Base-by-base conservation (phyloP, 768 basidiomycete genomes). In the Kwoniella heveanensis region DNA sequence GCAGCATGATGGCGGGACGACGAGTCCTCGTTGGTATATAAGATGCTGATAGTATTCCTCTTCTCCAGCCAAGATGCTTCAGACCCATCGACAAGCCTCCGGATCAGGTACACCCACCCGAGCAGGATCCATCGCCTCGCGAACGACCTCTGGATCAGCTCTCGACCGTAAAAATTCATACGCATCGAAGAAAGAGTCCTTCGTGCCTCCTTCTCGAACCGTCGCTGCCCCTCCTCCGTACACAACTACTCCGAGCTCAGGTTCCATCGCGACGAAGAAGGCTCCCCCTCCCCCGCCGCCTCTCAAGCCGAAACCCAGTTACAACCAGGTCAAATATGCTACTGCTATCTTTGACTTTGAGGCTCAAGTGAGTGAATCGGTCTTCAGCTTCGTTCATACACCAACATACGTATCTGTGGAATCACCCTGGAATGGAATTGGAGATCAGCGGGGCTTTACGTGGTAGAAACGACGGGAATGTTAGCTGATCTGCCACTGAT, bases 271-370 rank as follows among this genome's bases (percentile, higher is more conserved):
- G 25, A 64, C 65, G 21, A 91, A 89, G 81, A 86, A 88, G 72
- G 86, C 89, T 0, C 90, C 94, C 0, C 93, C 94, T 0, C 95
- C 95, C 0, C 95, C 95, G 0, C 95, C 95, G 8, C 89, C 92
- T 1, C 76, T 93, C 71, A 94, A 92, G 81, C 86, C 91, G 0
- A 94, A 92, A 77, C 91, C 91, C 5, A 90, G 89, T 78, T 83
- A 85, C 8, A 86, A 86, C 1, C 82, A 82, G 54, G 81, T 84
- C 2, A 85, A 88, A 78, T 92, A 92, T 73, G 92, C 93, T 25
- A 88, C 91, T 10, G 96, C 96, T 29, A 77, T 98, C 74, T 99
- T 96, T 76, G 96, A 99, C 79, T 99, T 95, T 77, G 85, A 84
- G 36, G 92, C 96, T 21, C 93, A 95, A 85, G 88, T 87, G 74